Conservation (phyloP, 2,329 filamentous ascomycete genomes). For the Talaromyces amestolkiae region DNA sequence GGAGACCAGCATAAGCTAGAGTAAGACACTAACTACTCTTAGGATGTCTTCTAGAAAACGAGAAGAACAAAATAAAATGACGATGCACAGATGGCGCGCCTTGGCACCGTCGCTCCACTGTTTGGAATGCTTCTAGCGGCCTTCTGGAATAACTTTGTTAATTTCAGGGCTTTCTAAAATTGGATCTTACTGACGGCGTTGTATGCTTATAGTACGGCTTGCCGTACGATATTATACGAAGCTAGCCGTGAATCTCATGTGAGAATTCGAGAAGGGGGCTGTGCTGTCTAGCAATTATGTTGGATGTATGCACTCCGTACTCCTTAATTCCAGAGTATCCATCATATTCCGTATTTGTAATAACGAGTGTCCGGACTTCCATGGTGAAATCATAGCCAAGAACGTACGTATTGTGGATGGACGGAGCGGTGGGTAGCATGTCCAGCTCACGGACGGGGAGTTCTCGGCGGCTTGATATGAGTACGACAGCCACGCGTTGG, state of each 20-base stretch:
- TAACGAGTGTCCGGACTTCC: neutral
- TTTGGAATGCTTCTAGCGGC: slow-evolving; percentile 19
- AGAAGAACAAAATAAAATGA: neutral
- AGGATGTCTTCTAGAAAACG: neutral
- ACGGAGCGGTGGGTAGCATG: neutral
- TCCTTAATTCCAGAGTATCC: neutral
- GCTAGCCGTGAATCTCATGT: neutral
- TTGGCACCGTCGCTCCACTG: slow-evolving; percentile 2
- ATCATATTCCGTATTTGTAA: neutral
- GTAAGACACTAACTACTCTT: no score
- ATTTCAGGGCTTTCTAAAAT: neutral
- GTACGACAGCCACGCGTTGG: slow-evolving; percentile 6
- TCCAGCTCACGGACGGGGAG: slow-evolving; percentile 8
- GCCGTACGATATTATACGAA: neutral
- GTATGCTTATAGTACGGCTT: no score
- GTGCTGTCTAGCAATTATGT: neutral
- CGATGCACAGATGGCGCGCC: neutral
- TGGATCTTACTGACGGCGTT: neutral
- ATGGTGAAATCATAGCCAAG: neutral
- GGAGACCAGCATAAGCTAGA: neutral
- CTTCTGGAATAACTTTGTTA: slow-evolving; percentile 14
- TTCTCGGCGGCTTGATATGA: neutral
- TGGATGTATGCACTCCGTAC: neutral
- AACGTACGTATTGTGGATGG: neutral
- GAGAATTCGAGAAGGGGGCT: neutral